Evolutionary conservation across 441 rosid genomes (phyloP), one percentile per base, ranked within the genome.

Genomic region (Manihot esculenta): DNA sequence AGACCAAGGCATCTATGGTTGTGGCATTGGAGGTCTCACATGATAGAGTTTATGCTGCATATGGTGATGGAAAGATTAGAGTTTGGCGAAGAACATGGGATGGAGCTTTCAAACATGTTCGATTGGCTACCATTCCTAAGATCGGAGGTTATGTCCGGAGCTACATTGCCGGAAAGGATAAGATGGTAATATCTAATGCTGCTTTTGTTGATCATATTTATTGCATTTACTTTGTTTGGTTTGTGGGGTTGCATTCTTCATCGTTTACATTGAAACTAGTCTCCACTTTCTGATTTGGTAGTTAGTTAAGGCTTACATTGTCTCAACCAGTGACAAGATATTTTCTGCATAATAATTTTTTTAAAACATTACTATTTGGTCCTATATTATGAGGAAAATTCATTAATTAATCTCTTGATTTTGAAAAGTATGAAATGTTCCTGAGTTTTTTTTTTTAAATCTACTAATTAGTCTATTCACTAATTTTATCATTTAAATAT

Each of bases 31-130:
- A 74, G 1, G 85, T 79, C 8, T 76, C 84, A 15, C 76, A 72
- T 27, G 78, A 82, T 10, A 66, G 76, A 66, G 84, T 87, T 55
- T 87, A 77, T 12, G 86, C 79, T 10, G 91, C 87, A 12, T 83
- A 78, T 42, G 80, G 85, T 0, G 91, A 87, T 57, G 74, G 82
- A 23, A 83, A 80, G 80, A 76, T 84, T 14, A 51, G 91, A 70
- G 80, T 80, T 13, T 87, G 91, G 91, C 72, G 64, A 24, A 73
- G 88, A 54, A 76, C 72, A 14, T 79, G 83, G 84, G 84, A 68
- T 17, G 85, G 79, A 2, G 74, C 74, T 15, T 42, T 82, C 64
- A 84, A 68, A 73, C 91, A 87, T 49, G 73, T 74, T 17, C 66
- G 81, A 70, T 26, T 87, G 68, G 86, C 81, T 0, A 84, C 87